These are phyloP conservation scores for Pseudognaphalium luteoalbum DNA, from an alignment of 129 eudicot species.

Conservation along the genomic window DNA sequence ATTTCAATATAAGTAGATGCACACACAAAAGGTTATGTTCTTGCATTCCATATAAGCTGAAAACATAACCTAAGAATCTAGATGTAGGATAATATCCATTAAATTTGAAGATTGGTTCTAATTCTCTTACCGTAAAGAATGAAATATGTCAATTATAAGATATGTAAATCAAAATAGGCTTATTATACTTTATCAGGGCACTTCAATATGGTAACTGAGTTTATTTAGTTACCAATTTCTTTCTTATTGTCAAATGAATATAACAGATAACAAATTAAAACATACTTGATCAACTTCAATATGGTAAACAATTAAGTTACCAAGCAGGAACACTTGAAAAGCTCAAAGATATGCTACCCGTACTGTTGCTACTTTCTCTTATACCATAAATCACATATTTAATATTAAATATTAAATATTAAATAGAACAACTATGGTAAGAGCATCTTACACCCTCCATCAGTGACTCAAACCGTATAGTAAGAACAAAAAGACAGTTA, in stretches of 20 bases:
- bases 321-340: neutral
- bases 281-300: neutral
- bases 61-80: neutral
- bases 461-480: too few relatives aligned
- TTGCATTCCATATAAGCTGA: neutral
- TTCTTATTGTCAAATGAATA: neutral
- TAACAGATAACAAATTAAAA: neutral
- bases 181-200: neutral
- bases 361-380: too few relatives aligned
- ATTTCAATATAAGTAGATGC: neutral
- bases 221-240: neutral
- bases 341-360: too few relatives aligned
- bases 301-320: neutral
- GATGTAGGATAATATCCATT: neutral
- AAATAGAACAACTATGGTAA: too few relatives aligned
- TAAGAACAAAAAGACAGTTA: neutral
- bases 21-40: neutral
- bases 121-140: neutral
- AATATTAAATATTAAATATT: too few relatives aligned
- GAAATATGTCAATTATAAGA: conserved; percentile 12
- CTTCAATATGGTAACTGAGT: conserved; percentile 7
- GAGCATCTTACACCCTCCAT: too few relatives aligned
- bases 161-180: neutral
- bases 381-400: neutral
- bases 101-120: neutral